phyloP scores from a whole-genome alignment of 2,329 filamentous ascomycete species.

The Microdochium trichocladiopsis region DNA sequence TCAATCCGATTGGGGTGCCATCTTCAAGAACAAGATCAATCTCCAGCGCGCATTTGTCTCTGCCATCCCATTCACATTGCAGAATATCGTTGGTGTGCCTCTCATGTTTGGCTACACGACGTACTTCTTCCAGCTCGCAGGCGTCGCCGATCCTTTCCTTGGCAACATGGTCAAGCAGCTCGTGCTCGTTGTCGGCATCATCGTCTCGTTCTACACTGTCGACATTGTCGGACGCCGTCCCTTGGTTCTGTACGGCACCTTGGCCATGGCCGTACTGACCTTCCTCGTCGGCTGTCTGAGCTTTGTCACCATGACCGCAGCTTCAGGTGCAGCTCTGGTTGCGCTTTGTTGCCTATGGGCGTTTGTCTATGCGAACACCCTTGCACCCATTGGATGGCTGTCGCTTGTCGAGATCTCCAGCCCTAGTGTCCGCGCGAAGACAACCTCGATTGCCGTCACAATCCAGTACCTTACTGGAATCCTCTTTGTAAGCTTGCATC shows the following conservation, averaged over 20 bases:
- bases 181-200: slow-evolving; percentile 7
- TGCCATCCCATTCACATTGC: slow-evolving; percentile 11
- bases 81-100: slow-evolving; percentile 12
- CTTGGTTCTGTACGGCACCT: slow-evolving; percentile 1
- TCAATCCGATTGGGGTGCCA: slow-evolving; percentile 3
- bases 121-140: slow-evolving; percentile 14
- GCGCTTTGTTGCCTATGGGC: slow-evolving; percentile 5
- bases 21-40: slow-evolving; percentile 5
- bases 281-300: slow-evolving; percentile 5
- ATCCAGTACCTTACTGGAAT: slow-evolving; percentile 3
- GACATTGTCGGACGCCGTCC: slow-evolving; percentile 7
- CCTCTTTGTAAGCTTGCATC: slow-evolving; percentile 1
- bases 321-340: slow-evolving; percentile 6
- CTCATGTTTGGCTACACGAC: slow-evolving; percentile 13
- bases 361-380: slow-evolving; percentile 5
- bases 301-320: slow-evolving; percentile 3
- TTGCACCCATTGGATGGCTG: slow-evolving; percentile 4
- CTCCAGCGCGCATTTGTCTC: slow-evolving; percentile 11
- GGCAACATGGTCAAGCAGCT: slow-evolving; percentile 9
- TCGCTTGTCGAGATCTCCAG: slow-evolving; percentile 2
- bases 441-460: slow-evolving; percentile 1
- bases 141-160: slow-evolving; percentile 12
- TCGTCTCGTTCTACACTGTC: slow-evolving; percentile 9
- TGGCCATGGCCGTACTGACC: not conserved
- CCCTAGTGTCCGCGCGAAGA: slow-evolving; percentile 2